Evolutionary conservation across 2,329 filamentous ascomycete genomes (phyloP).

Genomic region (Xylaria sp.): DNA sequence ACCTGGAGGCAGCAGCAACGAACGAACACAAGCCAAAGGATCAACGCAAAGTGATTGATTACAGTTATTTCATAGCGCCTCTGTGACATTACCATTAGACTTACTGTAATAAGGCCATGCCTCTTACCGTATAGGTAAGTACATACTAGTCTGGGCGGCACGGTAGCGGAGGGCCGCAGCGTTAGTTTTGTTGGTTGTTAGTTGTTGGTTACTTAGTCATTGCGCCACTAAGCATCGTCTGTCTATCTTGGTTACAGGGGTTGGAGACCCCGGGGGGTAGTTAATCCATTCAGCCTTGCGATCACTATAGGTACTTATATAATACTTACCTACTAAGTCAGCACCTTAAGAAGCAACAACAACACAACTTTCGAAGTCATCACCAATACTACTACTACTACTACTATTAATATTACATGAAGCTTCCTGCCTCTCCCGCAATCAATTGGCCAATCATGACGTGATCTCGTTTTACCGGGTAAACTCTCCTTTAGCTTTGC

Average conservation of each 20-base stretch:
- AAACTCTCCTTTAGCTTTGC: neutral
- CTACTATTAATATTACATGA: neutral
- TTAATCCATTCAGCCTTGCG: conserved; percentile 6
- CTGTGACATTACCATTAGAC: conserved; percentile 5
- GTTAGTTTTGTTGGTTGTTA: neutral
- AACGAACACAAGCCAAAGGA: neutral
- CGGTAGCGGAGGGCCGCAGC: neutral
- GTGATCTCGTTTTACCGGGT: neutral
- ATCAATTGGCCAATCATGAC: neutral
- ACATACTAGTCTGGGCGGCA: too few species aligned
- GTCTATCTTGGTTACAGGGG: too few species aligned
- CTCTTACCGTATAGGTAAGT: too few species aligned
- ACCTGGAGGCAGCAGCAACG: neutral
- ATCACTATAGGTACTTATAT: too few species aligned
- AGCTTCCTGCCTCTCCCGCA: neutral
- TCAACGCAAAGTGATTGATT: neutral
- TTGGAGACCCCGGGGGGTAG: neutral
- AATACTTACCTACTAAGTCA: too few species aligned
- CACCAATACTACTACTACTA: neutral
- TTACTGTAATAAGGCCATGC: neutral
- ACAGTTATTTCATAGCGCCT: neutral
- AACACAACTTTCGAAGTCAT: neutral
- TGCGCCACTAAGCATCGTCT: neutral
- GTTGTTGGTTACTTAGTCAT: neutral
- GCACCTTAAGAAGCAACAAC: neutral